Evolutionary conservation across 106 monocot species (phyloP).

Genomic region (Dendrobium catenatum): DNA sequence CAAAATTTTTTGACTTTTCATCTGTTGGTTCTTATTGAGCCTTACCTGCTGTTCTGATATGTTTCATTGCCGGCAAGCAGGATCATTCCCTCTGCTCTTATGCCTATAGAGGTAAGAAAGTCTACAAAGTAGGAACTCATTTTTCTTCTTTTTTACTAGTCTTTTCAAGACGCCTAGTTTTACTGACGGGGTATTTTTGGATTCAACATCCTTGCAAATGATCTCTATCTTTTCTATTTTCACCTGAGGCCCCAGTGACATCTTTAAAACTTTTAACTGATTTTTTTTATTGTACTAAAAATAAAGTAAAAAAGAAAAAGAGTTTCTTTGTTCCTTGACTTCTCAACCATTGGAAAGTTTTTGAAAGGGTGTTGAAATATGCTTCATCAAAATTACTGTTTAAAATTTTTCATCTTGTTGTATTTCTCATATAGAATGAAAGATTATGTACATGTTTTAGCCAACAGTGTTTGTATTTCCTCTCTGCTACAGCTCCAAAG

Average conservation of each 20-base stretch:
- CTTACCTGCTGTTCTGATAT: background rate
- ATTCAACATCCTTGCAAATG: background rate
- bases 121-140: background rate
- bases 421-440: background rate
- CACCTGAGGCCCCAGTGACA: background rate
- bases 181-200: background rate
- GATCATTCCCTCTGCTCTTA: slow-evolving; percentile 9
- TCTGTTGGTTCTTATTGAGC: background rate
- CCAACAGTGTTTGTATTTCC: background rate
- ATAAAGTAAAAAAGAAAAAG: too few relatives aligned
- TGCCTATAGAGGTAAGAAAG: slow-evolving; percentile 5
- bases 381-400: background rate
- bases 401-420: background rate
- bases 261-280: background rate
- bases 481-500: background rate
- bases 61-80: background rate
- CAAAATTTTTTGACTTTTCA: background rate
- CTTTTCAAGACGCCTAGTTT: background rate
- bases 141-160: background rate
- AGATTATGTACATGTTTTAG: background rate
- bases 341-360: background rate
- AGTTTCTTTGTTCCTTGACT: background rate
- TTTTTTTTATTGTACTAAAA: background rate
- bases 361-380: background rate
- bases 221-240: background rate